phyloP scores from a whole-genome alignment of 306 rosid genomes.

The Clitoria ternatea region DNA sequence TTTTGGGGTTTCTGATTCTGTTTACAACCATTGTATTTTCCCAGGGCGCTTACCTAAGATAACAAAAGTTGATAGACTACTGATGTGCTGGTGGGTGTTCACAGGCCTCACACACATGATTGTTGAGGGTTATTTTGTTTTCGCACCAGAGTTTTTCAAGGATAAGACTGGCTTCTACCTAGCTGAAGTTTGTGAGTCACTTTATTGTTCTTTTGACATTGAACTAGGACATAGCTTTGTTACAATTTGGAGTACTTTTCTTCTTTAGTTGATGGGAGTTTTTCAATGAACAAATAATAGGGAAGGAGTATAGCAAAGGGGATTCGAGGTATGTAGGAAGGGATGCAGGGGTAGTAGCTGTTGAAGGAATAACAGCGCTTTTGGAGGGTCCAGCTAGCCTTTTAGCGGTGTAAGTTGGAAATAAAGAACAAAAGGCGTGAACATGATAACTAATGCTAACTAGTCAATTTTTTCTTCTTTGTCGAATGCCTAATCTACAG shows the following conservation, averaged over 20 bases:
- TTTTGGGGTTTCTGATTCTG: not conserved
- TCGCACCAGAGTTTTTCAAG: slow-evolving; percentile 80
- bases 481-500: not conserved
- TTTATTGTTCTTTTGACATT: not conserved
- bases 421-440: not conserved
- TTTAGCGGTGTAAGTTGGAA: slow-evolving; percentile 68
- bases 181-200: slow-evolving; percentile 86
- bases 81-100: slow-evolving; percentile 98
- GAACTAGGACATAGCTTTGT: not conserved
- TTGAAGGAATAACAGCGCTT: slow-evolving; percentile 75
- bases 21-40: not conserved
- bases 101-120: slow-evolving; percentile 83
- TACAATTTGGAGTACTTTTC: not conserved
- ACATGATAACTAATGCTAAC: not conserved
- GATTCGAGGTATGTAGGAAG: slow-evolving; percentile 88
- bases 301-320: slow-evolving; percentile 99
- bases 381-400: slow-evolving; percentile 87
- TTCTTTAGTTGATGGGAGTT: slow-evolving; percentile 6
- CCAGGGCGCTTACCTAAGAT: slow-evolving; percentile 59
- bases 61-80: slow-evolving; percentile 60
- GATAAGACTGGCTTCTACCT: slow-evolving; percentile 59
- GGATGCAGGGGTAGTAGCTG: slow-evolving; percentile 62
- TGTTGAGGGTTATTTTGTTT: slow-evolving; percentile 79
- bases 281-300: slow-evolving; percentile 32
- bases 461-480: not conserved